Percentiles rank a stretch among this genome's conserved stretches.
Conservation (phyloP, 345 rosid genomes). For the Linum trigynum region DNA sequence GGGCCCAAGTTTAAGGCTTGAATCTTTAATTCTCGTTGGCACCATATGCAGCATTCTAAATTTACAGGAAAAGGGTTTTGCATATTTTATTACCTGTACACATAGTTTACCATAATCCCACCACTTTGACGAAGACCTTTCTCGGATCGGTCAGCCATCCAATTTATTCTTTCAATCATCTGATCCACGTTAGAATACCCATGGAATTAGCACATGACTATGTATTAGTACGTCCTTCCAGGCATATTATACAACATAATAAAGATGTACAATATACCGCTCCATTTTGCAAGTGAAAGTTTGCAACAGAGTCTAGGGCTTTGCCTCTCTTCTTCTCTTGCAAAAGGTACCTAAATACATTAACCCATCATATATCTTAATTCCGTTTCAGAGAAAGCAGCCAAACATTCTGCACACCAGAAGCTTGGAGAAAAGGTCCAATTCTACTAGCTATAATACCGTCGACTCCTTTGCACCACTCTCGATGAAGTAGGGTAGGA, state of each 20-base stretch:
- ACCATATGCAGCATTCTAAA: not conserved
- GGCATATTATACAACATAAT: not conserved
- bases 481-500: not conserved
- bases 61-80: not conserved
- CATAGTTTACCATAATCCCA: slow-evolving; percentile 86
- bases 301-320: slow-evolving; percentile 90
- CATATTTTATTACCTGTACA: slow-evolving; percentile 52
- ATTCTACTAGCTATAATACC: not conserved
- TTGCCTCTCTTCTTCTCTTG: slow-evolving; percentile 94
- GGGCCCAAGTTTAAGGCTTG: not conserved
- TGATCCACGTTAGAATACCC: slow-evolving; percentile 17
- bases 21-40: not conserved
- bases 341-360: slow-evolving; percentile 59
- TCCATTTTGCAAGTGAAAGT: slow-evolving; percentile 97
- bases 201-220: not conserved
- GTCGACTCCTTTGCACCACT: not conserved
- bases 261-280: slow-evolving; percentile 41
- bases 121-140: slow-evolving; percentile 66
- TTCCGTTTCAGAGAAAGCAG: not conserved
- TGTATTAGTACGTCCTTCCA: slow-evolving; percentile 4
- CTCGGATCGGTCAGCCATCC: slow-evolving; percentile 86
- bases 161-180: slow-evolving; percentile 91
- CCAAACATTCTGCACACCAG: not conserved
- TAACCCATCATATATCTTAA: slow-evolving; percentile 7
- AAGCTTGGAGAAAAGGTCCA: not conserved